Evolutionary conservation across 2,329 filamentous ascomycete species (phyloP), one percentile per base, ranked within the genome.

Genomic region (Myriosclerotinia scirpicola): DNA sequence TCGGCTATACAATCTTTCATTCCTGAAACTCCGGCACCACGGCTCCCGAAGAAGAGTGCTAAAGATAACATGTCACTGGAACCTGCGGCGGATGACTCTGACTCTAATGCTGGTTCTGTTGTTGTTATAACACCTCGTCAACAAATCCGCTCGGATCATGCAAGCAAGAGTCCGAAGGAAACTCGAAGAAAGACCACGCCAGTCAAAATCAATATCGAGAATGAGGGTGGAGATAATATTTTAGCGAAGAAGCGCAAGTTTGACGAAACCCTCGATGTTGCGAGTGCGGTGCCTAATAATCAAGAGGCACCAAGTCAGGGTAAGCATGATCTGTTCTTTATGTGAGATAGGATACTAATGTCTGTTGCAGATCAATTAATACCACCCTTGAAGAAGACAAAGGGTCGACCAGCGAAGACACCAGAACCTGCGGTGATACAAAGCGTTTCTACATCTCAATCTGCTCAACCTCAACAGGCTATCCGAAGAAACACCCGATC

Each of bases 11-110:
- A 65, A 36, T 74, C 71, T 1, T 38, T 72, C 15, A 71, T 75
- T 38, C 74, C 73, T 15, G 73, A 75, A 58, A 76, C 73, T 14
- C 73, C 73, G 44, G 71, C 61, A 11, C 65, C 56, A 52, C 67
- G 54, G 34, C 20, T 14, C 15, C 9, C 8, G 30, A 36, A 52
- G 6, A 54, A 40, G 2, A 5, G 11, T 59, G 7, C 4, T 17
- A 40, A 40, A n/a, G 12, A 36, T n/a, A 42, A 40, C 17, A n/a
- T 5, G 12, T 12, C n/a, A 30, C 36, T 5, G 2, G 63, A 66
- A 12, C 15, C n/a, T 14, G 62, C 68, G 14, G 69, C 59, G n/a
- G 58, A 71, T 54, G 62, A 69, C 12, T 54, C 69, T 54, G 64
- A 70, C 12, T 54, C 69, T 48, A 66, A 70, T 59, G 40, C 56